These are phyloP conservation scores for Silene uniflora DNA, from an alignment of 148 eudicot genomes.

Conservation along the genomic window DNA sequence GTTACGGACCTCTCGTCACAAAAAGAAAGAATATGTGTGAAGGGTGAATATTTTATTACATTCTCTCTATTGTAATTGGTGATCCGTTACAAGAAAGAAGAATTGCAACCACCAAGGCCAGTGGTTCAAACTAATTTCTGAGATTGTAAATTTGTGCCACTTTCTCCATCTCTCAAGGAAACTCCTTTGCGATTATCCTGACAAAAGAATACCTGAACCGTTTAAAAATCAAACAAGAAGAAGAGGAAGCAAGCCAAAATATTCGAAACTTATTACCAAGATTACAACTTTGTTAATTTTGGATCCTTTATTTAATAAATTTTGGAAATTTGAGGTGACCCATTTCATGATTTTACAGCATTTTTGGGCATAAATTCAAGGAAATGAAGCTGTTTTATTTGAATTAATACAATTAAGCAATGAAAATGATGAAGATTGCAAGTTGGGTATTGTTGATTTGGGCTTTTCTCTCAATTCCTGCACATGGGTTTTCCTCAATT, in stretches of 20 bases:
- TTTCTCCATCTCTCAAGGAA: conserved; percentile 4
- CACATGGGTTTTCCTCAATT: conserved; percentile 44
- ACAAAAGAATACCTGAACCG: conserved; percentile 5
- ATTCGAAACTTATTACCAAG: conserved; percentile 18
- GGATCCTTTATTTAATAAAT: conserved; percentile 7
- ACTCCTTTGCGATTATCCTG: too few relatives aligned
- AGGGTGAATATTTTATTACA: too few relatives aligned
- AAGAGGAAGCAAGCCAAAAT: conserved; percentile 13
- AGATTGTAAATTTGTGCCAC: not conserved
- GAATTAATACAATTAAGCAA: conserved; percentile 6
- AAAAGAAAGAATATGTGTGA: too few relatives aligned
- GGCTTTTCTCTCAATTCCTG: conserved; percentile 25
- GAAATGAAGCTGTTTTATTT: not conserved
- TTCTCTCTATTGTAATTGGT: too few relatives aligned
- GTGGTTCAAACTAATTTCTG: too few relatives aligned
- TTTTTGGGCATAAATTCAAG: not conserved
- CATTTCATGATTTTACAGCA: conserved; percentile 20
- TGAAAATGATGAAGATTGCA: conserved; percentile 43
- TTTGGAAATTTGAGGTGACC: conserved; percentile 16
- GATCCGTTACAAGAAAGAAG: too few relatives aligned
- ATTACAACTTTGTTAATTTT: conserved; percentile 1
- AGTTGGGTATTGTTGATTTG: conserved; percentile 38
- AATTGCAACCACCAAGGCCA: too few relatives aligned
- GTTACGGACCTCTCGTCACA: too few relatives aligned
- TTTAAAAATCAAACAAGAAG: not conserved